Percentiles rank a stretch among this genome's conserved stretches.
phyloP scores from a whole-genome alignment of 495 filamentous ascomycete species.

The Penicillium daleae region DNA sequence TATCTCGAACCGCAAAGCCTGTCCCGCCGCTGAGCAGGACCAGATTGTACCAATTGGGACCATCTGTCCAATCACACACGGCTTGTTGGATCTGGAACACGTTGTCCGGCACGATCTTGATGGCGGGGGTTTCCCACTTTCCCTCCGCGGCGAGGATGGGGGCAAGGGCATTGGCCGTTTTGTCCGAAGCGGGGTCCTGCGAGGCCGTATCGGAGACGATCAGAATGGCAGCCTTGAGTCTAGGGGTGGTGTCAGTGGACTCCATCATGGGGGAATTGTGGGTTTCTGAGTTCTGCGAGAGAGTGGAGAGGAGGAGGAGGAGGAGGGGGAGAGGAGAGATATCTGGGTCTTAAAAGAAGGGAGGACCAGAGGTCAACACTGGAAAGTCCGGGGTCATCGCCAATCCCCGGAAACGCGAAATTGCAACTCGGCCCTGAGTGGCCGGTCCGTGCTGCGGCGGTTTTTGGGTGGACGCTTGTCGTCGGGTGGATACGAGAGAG shows the following conservation, averaged over 20 bases:
- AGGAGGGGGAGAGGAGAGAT: constrained; percentile 6
- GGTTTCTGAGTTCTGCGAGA: not conserved
- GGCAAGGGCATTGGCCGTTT: constrained; percentile 63
- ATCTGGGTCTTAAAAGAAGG: constrained; percentile 3
- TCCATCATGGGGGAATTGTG: constrained; percentile 1
- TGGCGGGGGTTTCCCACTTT: constrained; percentile 69
- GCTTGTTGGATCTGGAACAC: constrained; percentile 71
- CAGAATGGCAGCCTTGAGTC: constrained; percentile 66
- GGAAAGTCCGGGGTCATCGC: constrained; percentile 23
- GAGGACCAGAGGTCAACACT: not conserved
- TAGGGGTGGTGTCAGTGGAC: constrained; percentile 22
- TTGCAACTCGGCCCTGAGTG: constrained; percentile 18
- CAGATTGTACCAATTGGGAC: constrained; percentile 63
- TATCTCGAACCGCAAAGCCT: constrained; percentile 87
- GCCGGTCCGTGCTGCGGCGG: constrained; percentile 21
- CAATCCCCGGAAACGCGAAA: constrained; percentile 18
- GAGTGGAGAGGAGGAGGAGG: constrained; percentile 12
- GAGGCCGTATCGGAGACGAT: constrained; percentile 94
- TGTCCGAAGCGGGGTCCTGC: constrained; percentile 78
- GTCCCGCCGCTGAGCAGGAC: constrained; percentile 91
- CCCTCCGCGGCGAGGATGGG: constrained; percentile 69
- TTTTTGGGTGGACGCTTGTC: not conserved
- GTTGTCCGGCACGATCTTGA: constrained; percentile 81
- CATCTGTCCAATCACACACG: constrained; percentile 71
- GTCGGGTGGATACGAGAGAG: no score